Evolutionary conservation across 2,329 filamentous ascomycete genomes (phyloP), one percentile per base, ranked within the genome.

Genomic region (Cercospora citrullina): DNA sequence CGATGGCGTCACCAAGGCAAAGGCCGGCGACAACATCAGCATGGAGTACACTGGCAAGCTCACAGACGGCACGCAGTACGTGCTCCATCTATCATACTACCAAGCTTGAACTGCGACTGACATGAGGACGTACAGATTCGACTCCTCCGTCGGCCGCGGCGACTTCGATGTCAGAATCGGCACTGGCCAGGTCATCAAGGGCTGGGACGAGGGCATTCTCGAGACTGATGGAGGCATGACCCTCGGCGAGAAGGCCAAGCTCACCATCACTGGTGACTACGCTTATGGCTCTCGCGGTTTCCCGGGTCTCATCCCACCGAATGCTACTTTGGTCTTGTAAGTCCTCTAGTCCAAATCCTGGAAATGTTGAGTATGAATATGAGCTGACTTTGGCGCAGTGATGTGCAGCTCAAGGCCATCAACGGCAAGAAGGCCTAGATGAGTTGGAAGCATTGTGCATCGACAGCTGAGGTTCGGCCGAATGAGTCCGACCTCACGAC

Each of bases 11-110:
- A 79, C 88, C 75, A 83, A 81, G 72, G 91, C 94, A 67, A 77
- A 81, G 72, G 75, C 77, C 16, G 91, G 92, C 72, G 89, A 97
- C 79, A 87, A 82, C 28, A 92, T 98, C 77, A 87, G 87, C 77
- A 96, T 98, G 78, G 88, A 95, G 82, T 98, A 98, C 86, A 95
- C 91, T 51, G 95, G 95, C 75, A 97, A 85, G 82, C 86, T 98
- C 71, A 18, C 84, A 67, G 84, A 87, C 76, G 94, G 94, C 75
- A 81, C 80, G 28, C 78, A 93, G 93, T 96, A 84, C 76, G 90
- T 68, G 4, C 12, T 36, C 12, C 4, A 14, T 14, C 12, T 14
- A 14, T 14, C 31, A 36, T 36, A 36, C 12, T 36, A 33, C 12
- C 31, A 36, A 36, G 0, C 4, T 14, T 36, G 45, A 51, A 4